A percentile compares a stretch with the other conserved stretches of the same genome.
Evolutionary conservation across 164 flowering plant species (phyloP).

Genomic region (Stephania japonica): DNA sequence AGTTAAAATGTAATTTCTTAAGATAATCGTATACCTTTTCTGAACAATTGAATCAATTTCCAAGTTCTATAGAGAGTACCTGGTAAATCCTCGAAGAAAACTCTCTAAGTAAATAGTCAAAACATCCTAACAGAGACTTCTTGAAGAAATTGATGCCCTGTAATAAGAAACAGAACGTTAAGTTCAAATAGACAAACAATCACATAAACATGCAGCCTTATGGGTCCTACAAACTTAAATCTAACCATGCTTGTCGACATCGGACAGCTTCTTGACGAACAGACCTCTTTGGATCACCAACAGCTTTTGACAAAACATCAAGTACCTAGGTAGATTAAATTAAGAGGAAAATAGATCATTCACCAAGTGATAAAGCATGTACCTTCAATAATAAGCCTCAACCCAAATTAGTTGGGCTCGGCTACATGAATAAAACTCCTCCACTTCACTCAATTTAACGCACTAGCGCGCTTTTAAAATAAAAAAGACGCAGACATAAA

Average conservation of each 20-base stretch:
- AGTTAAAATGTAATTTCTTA: background rate
- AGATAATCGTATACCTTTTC: background rate
- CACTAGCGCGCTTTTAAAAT: too few relatives aligned
- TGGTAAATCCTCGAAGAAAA: conserved; percentile 1
- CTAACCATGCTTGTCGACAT: conserved; percentile 86
- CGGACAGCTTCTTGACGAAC: conserved; percentile 92
- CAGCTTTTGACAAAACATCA: conserved; percentile 48
- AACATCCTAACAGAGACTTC: conserved; percentile 16
- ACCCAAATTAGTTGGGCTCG: too few relatives aligned
- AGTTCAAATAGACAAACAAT: conserved; percentile 2
- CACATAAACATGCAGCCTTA: background rate
- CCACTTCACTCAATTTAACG: too few relatives aligned
- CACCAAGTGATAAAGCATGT: background rate
- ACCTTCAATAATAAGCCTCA: background rate
- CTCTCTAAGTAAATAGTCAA: background rate
- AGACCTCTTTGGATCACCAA: conserved; percentile 83
- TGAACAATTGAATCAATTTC: background rate
- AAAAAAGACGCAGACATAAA: too few relatives aligned
- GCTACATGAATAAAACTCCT: too few relatives aligned
- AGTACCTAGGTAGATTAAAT: conserved; percentile 44
- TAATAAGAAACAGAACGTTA: background rate
- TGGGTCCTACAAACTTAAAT: background rate
- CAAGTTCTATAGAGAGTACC: conserved; percentile 5
- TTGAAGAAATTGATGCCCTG: conserved; percentile 46
- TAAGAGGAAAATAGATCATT: background rate